Conservation (phyloP, 1,284 basidiomycete genomes). For the Schizophyllum commune region DNA sequence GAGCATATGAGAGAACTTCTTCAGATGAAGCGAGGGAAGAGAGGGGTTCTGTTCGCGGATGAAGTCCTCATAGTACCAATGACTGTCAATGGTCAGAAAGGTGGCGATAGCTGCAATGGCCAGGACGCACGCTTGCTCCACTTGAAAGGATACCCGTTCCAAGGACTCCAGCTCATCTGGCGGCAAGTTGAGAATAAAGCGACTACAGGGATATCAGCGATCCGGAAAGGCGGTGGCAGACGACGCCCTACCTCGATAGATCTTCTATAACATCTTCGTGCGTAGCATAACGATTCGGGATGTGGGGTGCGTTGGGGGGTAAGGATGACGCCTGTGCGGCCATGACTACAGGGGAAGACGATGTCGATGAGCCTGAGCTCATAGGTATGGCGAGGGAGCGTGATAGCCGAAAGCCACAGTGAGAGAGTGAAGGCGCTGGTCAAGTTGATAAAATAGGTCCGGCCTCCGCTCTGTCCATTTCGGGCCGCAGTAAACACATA, state of each 20-base stretch:
- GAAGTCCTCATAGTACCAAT: slow-evolving; percentile 99
- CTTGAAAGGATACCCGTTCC: slow-evolving; percentile 96
- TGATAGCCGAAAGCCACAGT: too few relatives aligned
- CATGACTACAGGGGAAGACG: slow-evolving; percentile 68
- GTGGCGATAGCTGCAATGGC: slow-evolving; percentile 3
- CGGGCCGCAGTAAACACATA: too few relatives aligned
- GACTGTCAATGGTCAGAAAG: slow-evolving; percentile 43
- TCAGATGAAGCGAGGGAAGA: slow-evolving; percentile 83
- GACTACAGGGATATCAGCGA: slow-evolving; percentile 35
- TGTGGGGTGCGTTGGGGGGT: slow-evolving; percentile 29
- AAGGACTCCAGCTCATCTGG: slow-evolving; percentile 87
- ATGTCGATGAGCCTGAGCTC: slow-evolving; percentile 38
- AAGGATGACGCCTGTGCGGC: slow-evolving; percentile 21
- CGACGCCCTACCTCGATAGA: slow-evolving; percentile 64
- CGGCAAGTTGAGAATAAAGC: slow-evolving; percentile 96
- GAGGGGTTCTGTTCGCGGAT: slow-evolving; percentile 85
- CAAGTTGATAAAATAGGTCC: too few relatives aligned
- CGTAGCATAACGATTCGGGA: slow-evolving; percentile 56
- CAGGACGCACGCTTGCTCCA: slow-evolving; percentile 88
- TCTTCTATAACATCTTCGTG: slow-evolving; percentile 84
- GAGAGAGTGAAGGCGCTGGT: too few relatives aligned
- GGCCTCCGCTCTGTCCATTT: too few relatives aligned
- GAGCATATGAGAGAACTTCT: slow-evolving; percentile 92
- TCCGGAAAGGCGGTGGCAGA: slow-evolving; percentile 5
- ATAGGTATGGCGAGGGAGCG: slow-evolving; percentile 16